Percentiles rank a stretch among this genome's conserved stretches.
These are phyloP conservation scores for Thermochaetoides thermophila DNA, from an alignment of 495 filamentous ascomycete genomes.

Conservation along the genomic window DNA sequence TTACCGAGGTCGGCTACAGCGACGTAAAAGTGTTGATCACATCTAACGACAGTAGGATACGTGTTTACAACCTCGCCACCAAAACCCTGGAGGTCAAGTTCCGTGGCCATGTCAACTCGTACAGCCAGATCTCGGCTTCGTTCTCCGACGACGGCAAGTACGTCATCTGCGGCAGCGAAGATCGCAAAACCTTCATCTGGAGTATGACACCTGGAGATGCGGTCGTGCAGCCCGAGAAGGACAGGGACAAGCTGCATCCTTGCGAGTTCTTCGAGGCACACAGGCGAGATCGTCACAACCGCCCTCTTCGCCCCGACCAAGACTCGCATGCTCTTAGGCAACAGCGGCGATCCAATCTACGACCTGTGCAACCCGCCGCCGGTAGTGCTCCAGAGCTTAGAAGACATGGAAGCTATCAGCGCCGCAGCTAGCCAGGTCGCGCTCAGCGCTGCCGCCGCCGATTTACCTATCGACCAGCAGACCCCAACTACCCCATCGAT, in stretches of 20 bases:
- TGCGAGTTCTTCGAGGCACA: constrained; percentile 84
- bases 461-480: too few relatives aligned
- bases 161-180: constrained; percentile 89
- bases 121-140: constrained; percentile 75
- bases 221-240: constrained; percentile 45
- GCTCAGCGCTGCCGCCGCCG: constrained; percentile 16
- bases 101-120: constrained; percentile 84
- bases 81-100: constrained; percentile 79
- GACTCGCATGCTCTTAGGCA: constrained; percentile 60
- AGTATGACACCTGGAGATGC: constrained; percentile 39
- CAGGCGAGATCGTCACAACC: constrained; percentile 70
- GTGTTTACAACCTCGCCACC: constrained; percentile 75
- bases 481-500: constrained; percentile 7
- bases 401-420: constrained; percentile 34
- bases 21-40: constrained; percentile 81
- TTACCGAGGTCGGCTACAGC: constrained; percentile 24
- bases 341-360: constrained; percentile 82
- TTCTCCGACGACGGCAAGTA: constrained; percentile 82
- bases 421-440: constrained; percentile 16
- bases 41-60: constrained; percentile 89
- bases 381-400: constrained; percentile 64
- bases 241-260: constrained; percentile 63
- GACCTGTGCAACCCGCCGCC: constrained; percentile 94
- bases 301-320: constrained; percentile 70
- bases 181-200: constrained; percentile 83